Percentiles rank a stretch among this genome's conserved stretches.
Evolutionary conservation across 2,329 filamentous ascomycete genomes (phyloP).

Genomic region (Aschersonia sp.): DNA sequence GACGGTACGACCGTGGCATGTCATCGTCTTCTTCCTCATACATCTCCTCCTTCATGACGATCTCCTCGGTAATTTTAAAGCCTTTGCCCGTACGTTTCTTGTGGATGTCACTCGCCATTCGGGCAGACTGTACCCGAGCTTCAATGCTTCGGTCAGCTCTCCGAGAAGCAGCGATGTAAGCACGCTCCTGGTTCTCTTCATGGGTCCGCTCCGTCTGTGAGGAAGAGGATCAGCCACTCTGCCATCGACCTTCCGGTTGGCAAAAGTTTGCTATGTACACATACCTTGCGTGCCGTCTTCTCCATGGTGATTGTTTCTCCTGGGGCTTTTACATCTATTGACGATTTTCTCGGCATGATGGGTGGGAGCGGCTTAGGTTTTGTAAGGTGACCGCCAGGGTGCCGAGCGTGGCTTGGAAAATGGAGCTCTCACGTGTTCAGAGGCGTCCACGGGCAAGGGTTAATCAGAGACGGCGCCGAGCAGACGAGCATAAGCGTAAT

Average conservation of each 20-base stretch:
- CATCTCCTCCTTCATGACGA: conserved; percentile 85
- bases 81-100: conserved; percentile 73
- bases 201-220: conserved; percentile 59
- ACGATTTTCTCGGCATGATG: neutral
- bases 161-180: conserved; percentile 83
- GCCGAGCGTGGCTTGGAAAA: too few relatives aligned
- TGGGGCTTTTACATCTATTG: neutral
- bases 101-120: conserved; percentile 80
- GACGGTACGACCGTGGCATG: conserved; percentile 49
- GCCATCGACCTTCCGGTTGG: neutral
- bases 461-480: neutral
- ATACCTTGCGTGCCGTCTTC: neutral
- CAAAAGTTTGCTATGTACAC: neutral
- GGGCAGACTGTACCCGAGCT: conserved; percentile 75
- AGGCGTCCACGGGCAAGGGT: neutral
- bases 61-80: conserved; percentile 69
- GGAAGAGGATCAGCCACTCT: neutral
- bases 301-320: neutral
- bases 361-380: too few relatives aligned
- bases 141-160: conserved; percentile 77
- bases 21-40: conserved; percentile 92
- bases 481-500: neutral
- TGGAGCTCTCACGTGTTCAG: neutral
- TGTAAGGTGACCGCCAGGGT: too few relatives aligned
- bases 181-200: conserved; percentile 72